Evolutionary conservation across 345 rosid species (phyloP).

Genomic region (Turritis glabra): DNA sequence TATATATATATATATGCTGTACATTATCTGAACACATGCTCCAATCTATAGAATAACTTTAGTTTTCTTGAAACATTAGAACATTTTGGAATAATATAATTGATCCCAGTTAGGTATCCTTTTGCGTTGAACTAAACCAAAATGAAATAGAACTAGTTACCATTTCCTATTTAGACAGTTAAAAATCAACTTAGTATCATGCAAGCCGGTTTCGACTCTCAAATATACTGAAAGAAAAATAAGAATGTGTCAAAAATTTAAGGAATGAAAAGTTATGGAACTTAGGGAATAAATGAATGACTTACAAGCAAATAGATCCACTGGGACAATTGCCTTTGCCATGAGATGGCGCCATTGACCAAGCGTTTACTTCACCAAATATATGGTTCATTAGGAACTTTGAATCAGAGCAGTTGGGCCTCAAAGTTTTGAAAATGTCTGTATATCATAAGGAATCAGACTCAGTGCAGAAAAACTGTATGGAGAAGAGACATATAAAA

Average conservation of each 20-base stretch:
- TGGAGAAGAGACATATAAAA: constrained; percentile 7
- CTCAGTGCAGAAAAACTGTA: background rate
- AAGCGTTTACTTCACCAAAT: constrained; percentile 50
- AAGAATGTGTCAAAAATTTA: background rate
- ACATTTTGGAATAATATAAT: background rate
- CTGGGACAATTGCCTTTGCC: constrained; percentile 40
- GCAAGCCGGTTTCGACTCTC: background rate
- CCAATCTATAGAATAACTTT: background rate
- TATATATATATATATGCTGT: background rate
- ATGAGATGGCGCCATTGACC: constrained; percentile 50
- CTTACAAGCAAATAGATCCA: constrained; percentile 83
- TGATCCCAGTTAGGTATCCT: background rate
- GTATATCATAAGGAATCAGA: constrained; percentile 52
- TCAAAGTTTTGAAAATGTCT: constrained; percentile 54
- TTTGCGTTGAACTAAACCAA: background rate
- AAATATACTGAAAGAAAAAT: background rate
- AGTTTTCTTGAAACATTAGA: constrained; percentile 5
- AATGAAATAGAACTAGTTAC: background rate
- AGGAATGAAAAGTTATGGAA: background rate
- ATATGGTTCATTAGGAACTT: constrained; percentile 43
- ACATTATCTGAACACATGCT: constrained; percentile 16
- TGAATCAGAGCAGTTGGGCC: constrained; percentile 51
- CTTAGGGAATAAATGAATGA: constrained; percentile 14
- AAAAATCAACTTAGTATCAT: background rate
- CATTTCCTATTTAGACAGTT: background rate